phyloP scores from a whole-genome alignment of 257 asterid species.

The Solanum rostratum region DNA sequence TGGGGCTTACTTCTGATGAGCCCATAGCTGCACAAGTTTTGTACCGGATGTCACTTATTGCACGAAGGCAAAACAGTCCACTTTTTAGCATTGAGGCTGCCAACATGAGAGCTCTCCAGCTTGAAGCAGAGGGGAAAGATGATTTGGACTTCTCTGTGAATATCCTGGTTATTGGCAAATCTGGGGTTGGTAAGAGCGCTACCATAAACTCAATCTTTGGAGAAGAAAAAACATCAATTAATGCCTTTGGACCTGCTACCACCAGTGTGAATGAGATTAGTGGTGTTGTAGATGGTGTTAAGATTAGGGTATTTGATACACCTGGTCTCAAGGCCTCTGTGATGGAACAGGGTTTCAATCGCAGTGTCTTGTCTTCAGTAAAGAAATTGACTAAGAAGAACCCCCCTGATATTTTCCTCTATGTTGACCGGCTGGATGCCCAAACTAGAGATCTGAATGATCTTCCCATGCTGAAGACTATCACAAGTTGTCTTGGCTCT shows the following conservation, averaged over 20 bases:
- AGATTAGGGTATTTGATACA: constrained; percentile 63
- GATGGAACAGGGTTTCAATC: constrained; percentile 71
- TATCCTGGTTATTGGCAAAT: constrained; percentile 81
- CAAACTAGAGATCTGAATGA: constrained; percentile 91
- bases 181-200: constrained; percentile 93
- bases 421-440: constrained; percentile 82
- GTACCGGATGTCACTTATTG: constrained; percentile 62
- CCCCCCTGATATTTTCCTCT: constrained; percentile 69
- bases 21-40: constrained; percentile 77
- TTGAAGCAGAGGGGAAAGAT: constrained; percentile 47
- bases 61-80: constrained; percentile 67
- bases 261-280: constrained; percentile 38
- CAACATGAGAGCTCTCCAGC: constrained; percentile 55
- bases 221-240: constrained; percentile 59
- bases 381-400: constrained; percentile 66
- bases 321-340: constrained; percentile 75
- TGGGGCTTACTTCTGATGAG: constrained; percentile 76
- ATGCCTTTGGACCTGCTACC: constrained; percentile 69
- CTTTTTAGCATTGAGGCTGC: constrained; percentile 67
- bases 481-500: constrained; percentile 55
- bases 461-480: constrained; percentile 60
- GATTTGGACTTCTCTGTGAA: constrained; percentile 61
- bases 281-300: constrained; percentile 62
- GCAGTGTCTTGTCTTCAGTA: constrained; percentile 42
- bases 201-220: constrained; percentile 77